Percentiles rank a stretch among this genome's conserved stretches.
Conservation (phyloP, 345 rosid genomes). For the Bruguiera gymnorhiza region DNA sequence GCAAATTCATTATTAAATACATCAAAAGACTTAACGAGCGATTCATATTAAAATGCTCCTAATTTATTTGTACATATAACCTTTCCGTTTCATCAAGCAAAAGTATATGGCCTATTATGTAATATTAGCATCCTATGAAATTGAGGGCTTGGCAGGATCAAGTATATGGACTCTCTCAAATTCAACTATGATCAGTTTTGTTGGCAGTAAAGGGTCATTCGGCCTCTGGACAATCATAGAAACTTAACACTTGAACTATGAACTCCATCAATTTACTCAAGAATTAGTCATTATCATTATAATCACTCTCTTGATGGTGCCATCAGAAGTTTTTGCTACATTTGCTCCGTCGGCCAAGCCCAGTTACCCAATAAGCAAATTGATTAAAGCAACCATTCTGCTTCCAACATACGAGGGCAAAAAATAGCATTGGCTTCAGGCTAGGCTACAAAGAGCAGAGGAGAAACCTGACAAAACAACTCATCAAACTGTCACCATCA, state of each 20-base stretch:
- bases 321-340: background rate
- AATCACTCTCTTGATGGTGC: background rate
- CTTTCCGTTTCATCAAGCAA: too few relatives aligned
- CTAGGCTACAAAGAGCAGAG: background rate
- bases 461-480: background rate
- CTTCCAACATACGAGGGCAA: background rate
- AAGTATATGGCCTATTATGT: background rate
- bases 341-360: background rate
- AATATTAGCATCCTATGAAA: background rate
- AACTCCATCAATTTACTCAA: background rate
- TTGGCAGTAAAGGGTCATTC: background rate
- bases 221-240: background rate
- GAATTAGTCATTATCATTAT: too few relatives aligned
- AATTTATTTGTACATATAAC: too few relatives aligned
- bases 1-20: too few relatives aligned
- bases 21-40: too few relatives aligned
- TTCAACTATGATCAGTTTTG: background rate
- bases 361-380: background rate
- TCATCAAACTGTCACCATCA: constrained; percentile 1
- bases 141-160: background rate
- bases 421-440: constrained; percentile 1
- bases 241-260: background rate
- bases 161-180: background rate
- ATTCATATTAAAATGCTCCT: too few relatives aligned
- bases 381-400: too few relatives aligned